Percentiles rank a stretch among this genome's conserved stretches.
Conservation (phyloP, 1,139 yeast genomes). For the Debaryomycetaceae sp. region DNA sequence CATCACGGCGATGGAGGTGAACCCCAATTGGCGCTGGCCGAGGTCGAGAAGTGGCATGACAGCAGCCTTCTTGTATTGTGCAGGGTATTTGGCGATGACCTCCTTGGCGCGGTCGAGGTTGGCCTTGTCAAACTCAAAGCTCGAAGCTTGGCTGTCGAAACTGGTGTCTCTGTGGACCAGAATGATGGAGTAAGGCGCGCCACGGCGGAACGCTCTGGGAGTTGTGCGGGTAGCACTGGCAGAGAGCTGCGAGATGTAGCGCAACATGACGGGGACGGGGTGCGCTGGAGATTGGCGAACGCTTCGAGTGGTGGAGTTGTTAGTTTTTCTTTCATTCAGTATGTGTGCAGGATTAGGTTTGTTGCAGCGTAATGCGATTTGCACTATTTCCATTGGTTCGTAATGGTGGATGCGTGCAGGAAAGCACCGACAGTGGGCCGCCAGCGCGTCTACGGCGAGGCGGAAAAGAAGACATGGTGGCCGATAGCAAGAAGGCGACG, state of each 20-base stretch:
- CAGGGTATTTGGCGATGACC: constrained; percentile 75
- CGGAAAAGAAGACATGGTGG: no score
- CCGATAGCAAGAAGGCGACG: no score
- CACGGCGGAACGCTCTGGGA: constrained; percentile 8
- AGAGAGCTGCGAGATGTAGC: constrained; percentile 5
- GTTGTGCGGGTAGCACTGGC: constrained; percentile 2
- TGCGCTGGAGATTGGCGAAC: no score
- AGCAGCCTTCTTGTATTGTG: constrained; percentile 85
- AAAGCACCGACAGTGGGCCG: no score
- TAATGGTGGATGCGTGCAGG: no score
- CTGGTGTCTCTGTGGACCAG: constrained; percentile 74
- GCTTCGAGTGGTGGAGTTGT: no score
- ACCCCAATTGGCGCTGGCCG: constrained; percentile 87
- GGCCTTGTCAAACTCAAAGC: constrained; percentile 72
- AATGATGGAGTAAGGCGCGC: constrained; percentile 39
- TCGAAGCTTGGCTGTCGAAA: constrained; percentile 61
- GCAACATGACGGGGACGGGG: no score
- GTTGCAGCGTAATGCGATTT: no score
- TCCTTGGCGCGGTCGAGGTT: constrained; percentile 68
- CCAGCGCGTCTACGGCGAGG: no score
- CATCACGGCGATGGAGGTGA: constrained; percentile 86
- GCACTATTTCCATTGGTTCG: no score
- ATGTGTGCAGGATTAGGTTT: no score
- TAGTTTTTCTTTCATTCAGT: no score
- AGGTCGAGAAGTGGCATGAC: constrained; percentile 83